Evolutionary conservation across 257 asterid species (phyloP).

Genomic region (Solanum etuberosum): DNA sequence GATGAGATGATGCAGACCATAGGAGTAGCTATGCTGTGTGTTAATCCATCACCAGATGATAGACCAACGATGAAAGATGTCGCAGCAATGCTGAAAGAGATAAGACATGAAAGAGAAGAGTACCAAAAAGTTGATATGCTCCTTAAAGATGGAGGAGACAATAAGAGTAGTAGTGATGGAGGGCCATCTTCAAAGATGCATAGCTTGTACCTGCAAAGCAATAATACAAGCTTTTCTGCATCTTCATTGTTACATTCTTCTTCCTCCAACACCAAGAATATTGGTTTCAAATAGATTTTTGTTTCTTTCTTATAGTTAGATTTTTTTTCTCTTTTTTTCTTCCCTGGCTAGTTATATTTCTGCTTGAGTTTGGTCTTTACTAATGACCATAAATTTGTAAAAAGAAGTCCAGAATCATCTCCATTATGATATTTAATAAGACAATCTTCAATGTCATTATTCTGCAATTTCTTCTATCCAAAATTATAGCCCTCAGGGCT

Average conservation of each 20-base stretch:
- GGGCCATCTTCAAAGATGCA: constrained; percentile 43
- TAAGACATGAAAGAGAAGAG: constrained; percentile 63
- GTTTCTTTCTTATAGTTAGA: not conserved
- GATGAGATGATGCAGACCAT: constrained; percentile 74
- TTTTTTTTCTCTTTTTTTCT: not conserved
- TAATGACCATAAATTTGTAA: not conserved
- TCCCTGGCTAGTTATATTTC: not conserved
- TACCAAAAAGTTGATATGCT: constrained; percentile 25
- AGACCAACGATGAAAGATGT: constrained; percentile 82
- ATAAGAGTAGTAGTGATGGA: constrained; percentile 10
- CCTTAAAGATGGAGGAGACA: constrained; percentile 24
- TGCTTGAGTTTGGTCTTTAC: not conserved
- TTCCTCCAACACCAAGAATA: constrained; percentile 24
- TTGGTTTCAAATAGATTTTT: constrained; percentile 21
- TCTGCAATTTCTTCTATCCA: not conserved
- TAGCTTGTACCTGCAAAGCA: constrained; percentile 37
- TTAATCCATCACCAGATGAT: constrained; percentile 53
- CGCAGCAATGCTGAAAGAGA: constrained; percentile 74
- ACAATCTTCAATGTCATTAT: not conserved
- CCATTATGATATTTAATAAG: not conserved
- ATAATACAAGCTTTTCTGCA: constrained; percentile 57
- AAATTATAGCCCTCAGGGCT: not conserved
- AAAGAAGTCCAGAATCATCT: not conserved
- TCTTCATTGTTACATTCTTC: constrained; percentile 53
- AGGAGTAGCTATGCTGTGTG: constrained; percentile 82